Conservation (phyloP, 2,329 filamentous ascomycete genomes). For the Thelonectria olida region DNA sequence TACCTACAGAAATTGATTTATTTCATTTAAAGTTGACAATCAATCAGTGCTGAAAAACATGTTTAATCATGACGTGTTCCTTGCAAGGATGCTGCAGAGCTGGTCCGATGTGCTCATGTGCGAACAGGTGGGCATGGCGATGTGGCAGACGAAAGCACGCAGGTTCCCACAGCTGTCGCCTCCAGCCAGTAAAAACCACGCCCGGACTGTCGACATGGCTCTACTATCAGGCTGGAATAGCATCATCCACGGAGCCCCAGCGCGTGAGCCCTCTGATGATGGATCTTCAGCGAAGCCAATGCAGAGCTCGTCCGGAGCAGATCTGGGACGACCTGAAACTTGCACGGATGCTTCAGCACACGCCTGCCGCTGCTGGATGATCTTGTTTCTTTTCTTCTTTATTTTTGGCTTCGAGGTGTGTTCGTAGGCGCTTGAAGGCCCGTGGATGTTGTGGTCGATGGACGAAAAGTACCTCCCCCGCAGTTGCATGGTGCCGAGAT, state of each 20-base stretch:
- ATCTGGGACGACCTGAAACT: conserved; percentile 31
- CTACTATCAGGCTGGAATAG: background rate
- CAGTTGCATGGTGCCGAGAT: conserved; percentile 10
- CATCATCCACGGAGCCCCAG: background rate
- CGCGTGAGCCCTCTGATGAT: background rate
- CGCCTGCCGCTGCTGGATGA: conserved; percentile 23
- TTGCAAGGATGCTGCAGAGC: background rate
- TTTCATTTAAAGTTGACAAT: too few species aligned
- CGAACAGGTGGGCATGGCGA: conserved; percentile 11
- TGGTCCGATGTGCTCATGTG: conserved; percentile 4
- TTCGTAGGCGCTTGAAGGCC: conserved; percentile 28
- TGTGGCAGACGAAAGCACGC: conserved; percentile 7
- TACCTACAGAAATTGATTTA: too few species aligned
- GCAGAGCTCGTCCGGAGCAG: background rate
- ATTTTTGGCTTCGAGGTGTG: too few species aligned
- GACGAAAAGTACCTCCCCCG: conserved; percentile 25
- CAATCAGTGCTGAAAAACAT: too few species aligned
- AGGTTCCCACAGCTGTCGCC: background rate
- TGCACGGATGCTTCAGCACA: conserved; percentile 31
- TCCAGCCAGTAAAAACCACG: background rate
- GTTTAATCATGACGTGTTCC: background rate
- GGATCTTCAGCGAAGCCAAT: background rate
- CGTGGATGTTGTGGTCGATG: background rate
- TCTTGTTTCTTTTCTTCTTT: background rate
- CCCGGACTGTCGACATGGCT: background rate